A percentile compares a stretch with the other conserved stretches of the same genome.
Conservation (phyloP, 2,329 filamentous ascomycete species). For the Alternaria sp. region DNA sequence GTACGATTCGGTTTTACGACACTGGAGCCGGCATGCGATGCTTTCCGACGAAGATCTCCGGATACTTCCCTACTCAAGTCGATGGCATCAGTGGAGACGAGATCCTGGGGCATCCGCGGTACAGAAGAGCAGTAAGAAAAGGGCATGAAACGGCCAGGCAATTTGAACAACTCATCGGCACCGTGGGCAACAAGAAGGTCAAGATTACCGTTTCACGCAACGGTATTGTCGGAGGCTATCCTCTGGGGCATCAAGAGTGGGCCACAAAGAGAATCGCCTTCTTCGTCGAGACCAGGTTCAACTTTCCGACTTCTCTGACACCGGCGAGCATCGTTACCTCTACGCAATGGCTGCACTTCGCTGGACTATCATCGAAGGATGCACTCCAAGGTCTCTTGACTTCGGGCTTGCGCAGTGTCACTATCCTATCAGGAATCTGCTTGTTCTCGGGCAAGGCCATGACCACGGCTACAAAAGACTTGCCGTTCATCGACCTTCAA, state of each 20-base stretch:
- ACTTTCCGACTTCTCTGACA: not conserved
- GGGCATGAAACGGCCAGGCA: not conserved
- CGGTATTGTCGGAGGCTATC: not conserved
- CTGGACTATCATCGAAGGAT: not conserved
- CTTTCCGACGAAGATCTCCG: accelerated
- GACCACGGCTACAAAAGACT: not conserved
- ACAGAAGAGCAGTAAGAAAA: not conserved
- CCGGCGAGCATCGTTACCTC: not conserved
- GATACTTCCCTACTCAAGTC: not conserved
- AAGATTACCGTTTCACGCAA: not conserved
- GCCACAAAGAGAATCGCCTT: not conserved
- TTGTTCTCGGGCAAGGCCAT: not conserved
- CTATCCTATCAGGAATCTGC: not conserved
- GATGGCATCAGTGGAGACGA: not conserved
- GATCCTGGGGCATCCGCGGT: not conserved
- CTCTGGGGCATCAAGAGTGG: accelerated
- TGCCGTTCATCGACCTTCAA: not conserved
- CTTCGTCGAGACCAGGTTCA: not conserved
- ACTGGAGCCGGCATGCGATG: not conserved
- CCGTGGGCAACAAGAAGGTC: not conserved
- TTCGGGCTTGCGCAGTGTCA: not conserved
- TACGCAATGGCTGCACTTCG: not conserved
- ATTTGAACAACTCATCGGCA: not conserved
- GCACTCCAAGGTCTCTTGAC: not conserved
- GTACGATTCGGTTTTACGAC: not conserved